Percentiles rank a stretch among this genome's conserved stretches.
phyloP scores from a whole-genome alignment of 306 rosid species.

The Gastrolobium villosum region DNA sequence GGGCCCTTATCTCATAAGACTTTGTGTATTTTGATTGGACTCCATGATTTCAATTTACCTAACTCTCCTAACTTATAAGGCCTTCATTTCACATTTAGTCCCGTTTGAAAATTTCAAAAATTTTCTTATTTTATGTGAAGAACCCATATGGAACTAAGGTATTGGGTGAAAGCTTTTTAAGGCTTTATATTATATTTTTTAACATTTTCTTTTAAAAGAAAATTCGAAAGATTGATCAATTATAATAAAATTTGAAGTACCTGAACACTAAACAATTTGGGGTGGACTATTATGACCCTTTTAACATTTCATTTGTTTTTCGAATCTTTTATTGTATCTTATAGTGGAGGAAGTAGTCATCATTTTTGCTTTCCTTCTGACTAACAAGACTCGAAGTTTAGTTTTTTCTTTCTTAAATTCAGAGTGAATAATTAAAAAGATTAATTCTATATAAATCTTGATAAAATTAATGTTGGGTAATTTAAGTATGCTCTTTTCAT shows the following conservation, averaged over 20 bases:
- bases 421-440: neutral
- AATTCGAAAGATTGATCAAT: neutral
- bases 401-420: neutral
- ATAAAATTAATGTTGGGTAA: no score
- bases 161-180: no score
- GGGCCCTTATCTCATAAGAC: conserved; percentile 39
- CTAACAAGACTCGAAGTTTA: neutral
- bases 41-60: neutral
- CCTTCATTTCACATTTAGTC: neutral
- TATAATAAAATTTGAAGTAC: neutral
- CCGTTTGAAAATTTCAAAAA: neutral
- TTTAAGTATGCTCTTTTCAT: no score
- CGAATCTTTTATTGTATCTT: neutral
- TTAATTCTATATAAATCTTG: no score
- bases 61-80: neutral
- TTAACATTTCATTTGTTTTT: neutral
- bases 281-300: neutral
- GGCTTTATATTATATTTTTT: no score
- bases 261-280: neutral
- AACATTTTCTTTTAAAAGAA: neutral
- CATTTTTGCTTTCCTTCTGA: conserved; percentile 1
- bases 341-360: neutral
- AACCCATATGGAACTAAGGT: no score
- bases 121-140: no score
- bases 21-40: neutral